Evolutionary conservation across 768 basidiomycete species (phyloP), one percentile per base, ranked within the genome.

Genomic region (Boletus sensibilis): DNA sequence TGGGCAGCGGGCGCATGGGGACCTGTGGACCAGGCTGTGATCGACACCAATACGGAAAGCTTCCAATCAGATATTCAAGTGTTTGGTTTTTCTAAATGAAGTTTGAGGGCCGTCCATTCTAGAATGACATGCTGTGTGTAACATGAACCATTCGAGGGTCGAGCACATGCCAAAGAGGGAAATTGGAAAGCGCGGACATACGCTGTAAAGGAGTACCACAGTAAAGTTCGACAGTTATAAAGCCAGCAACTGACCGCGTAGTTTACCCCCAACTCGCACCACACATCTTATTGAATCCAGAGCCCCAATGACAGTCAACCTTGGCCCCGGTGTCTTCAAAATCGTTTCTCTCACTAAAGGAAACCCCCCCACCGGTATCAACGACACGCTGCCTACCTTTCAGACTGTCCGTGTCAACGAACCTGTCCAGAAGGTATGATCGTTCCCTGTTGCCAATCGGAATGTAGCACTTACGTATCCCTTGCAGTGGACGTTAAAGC

Each of bases 271-370:
- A 38, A 12, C 16, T 11, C 27, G 9, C 13, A 27, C 49, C 13
- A 5, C 14, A 18, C 10, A 1, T 37, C 18, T 4, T 13, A 23
- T 31, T 5, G 18, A 38, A 39, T 35, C 23, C 37, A 51, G 8
- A 23, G 7, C 16, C 20, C 23, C 23, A 25, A 54, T 54, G 53
- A 2, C 52, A 31, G 43, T 21, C 23, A 46, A 40, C 27, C 13
- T 46, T 20, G 1, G 6, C 1, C 0, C 39, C 5, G 34, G 45
- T n/a, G 0, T 0, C 2, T 42, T 16, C 40, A 33, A 11, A 2
- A 59, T 59, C 14, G 2, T 41, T 18, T 39, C 57, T 33, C 14
- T 38, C 10, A 0, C 10, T 5, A 35, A 37, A 1, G 27, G 39
- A 2, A 5, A 38, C 2, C 18, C 33, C 2, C 18, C 37, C 0